These are phyloP conservation scores for Pyrenochaeta sp. DNA, from an alignment of 2,329 filamentous ascomycete genomes.

Conservation along the genomic window DNA sequence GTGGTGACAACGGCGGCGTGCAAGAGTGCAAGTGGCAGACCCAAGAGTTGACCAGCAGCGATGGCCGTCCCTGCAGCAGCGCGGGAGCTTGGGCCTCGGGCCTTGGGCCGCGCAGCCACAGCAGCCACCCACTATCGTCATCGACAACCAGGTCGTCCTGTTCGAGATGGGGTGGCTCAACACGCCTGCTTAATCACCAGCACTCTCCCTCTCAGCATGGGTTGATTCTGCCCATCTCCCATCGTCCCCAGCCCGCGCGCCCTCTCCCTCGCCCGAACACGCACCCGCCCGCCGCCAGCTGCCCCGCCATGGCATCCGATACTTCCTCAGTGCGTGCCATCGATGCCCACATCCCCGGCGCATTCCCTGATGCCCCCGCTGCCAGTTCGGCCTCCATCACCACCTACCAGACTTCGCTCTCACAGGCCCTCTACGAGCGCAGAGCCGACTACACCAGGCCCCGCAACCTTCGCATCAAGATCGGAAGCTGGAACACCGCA, in stretches of 20 bases:
- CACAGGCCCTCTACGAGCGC: constrained; percentile 71
- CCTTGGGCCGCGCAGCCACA: constrained; percentile 4
- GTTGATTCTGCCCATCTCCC: constrained; percentile 5
- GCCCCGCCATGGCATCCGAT: constrained; percentile 37
- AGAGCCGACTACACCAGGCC: constrained; percentile 79
- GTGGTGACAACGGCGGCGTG: neutral
- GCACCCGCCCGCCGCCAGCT: no score
- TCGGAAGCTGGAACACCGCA: constrained; percentile 96
- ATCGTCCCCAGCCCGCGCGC: constrained; percentile 4
- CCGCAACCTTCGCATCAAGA: constrained; percentile 80
- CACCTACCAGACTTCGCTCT: constrained; percentile 57
- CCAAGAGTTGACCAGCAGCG: neutral
- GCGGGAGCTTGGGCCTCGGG: constrained; percentile 11
- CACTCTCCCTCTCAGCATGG: constrained; percentile 10
- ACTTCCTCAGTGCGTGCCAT: constrained; percentile 38
- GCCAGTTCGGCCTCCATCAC: constrained; percentile 36
- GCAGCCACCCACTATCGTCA: constrained; percentile 16
- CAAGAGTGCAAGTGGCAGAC: constrained; percentile 3
- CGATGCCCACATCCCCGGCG: constrained; percentile 57
- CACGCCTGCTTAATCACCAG: constrained; percentile 13
- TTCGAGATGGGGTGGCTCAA: constrained; percentile 14
- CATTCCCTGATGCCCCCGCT: constrained; percentile 51
- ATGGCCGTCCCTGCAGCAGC: neutral
- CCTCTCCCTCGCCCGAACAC: constrained; percentile 3
- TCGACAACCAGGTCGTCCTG: no score